Evolutionary conservation across 371 early-diverging fungal species (phyloP), one percentile per base, ranked within the genome.

Genomic region (Syncephalis plumigaleata): DNA sequence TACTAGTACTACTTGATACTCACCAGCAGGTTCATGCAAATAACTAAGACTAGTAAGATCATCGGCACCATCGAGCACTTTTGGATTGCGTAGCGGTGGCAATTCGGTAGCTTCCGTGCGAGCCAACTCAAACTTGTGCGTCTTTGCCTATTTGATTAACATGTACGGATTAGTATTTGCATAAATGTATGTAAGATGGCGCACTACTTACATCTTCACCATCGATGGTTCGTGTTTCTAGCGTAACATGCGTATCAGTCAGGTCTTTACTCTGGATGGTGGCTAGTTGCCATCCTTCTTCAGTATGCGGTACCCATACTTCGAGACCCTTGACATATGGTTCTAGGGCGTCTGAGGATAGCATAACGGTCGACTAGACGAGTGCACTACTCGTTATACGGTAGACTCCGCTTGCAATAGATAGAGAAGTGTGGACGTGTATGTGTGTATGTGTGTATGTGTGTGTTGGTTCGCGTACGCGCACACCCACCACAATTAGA

Each of bases 81-180:
- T 87, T 21, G 96, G 92, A 58, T 92, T 91, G 59, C 87, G 74
- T 44, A 92, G 64, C 16, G 89, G 91, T 11, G 91, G 92, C 36
- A 92, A 65, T 62, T 46, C 59, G 11, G 31, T 11, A 31, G 7
- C 11, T 31, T 31, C 31, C 11, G 31, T 31, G 11, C 31, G 31
- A 11, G 31, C 31, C 31, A 31, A 31, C 11, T 31, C 31, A 31
- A 31, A 31, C 11, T 31, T 31, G 11, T 31, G 31, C 31, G 31
- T 31, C 31, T 31, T 31, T 31, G 31, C 11, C 31, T 31, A 31
- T 31, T 31, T 31, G 31, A 31, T 11, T 7, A 4, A 4, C 31
- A 31, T 31, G 7, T 7, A 31, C 11, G 31, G 4, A 11, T 31
- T 31, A 31, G 11, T 11, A 31, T 4, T 7, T n/a, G 7, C 31